Evolutionary conservation across 78 protist genomes (phyloP), one percentile per base, ranked within the genome.

Genomic region (Parvularia atlantis): DNA sequence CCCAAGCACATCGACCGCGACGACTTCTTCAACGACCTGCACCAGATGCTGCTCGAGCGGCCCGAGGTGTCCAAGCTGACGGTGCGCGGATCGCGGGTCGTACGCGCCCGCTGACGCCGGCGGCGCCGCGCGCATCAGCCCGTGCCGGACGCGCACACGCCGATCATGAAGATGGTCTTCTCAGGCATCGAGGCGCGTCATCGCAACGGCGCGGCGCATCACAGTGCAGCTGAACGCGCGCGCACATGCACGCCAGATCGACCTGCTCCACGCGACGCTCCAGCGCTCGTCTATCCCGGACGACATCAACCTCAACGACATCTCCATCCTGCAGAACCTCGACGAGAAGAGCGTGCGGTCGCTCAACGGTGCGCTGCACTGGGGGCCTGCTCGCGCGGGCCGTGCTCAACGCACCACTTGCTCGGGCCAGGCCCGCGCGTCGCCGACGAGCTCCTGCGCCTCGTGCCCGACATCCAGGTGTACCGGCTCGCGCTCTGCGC

Each of bases 141-240:
- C n/a, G 96, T 94, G 0, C 82, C 81, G 22, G 92, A 87, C 30
- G 97, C 99, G 19, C 58, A 26, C 26, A 95, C 89, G 37, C 99
- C 99, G 6, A 69, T 95, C 39, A 94, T 96, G 31, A 91, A 76
- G 60, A 58, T 95, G 66, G 52, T 46, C n/a, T 87, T 91, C 39
- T 70, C 59, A 39, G 97, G 95, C 56, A 24, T 91, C 5, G 77
- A 50, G 3, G 73, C 33, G 31, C 1, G n/a, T 67, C n/a, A n/a
- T n/a, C n/a, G n/a, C n/a, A n/a, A n/a, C n/a, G n/a, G n/a, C n/a
- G n/a, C n/a, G n/a, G n/a, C n/a, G 36, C 20, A 44, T 2, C 2
- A 14, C 61, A 50, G 66, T 60, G 4, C 14, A 2, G 40, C n/a
- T 39, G 40, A 24, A n/a, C n/a, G n/a, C n/a, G n/a, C n/a, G n/a